Evolutionary conservation across 148 eudicot genomes (phyloP).

Genomic region (Arbutus unedo): DNA sequence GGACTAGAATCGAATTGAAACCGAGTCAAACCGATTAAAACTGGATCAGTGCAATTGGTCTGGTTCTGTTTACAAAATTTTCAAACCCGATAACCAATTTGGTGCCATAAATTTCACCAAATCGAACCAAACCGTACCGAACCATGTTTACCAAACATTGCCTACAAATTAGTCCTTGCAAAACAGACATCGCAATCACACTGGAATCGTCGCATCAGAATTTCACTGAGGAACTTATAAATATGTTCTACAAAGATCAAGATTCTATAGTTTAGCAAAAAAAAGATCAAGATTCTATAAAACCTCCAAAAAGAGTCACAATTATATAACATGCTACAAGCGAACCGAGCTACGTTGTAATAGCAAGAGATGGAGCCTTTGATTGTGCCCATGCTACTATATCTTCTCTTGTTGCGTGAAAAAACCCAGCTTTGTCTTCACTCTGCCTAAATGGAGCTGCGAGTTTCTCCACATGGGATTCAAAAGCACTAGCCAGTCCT

Average conservation of each 20-base stretch:
- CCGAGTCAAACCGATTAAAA: too few species aligned
- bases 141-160: too few species aligned
- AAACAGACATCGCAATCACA: not conserved
- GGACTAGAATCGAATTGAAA: too few species aligned
- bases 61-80: too few species aligned
- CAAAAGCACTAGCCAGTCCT: conserved; percentile 73
- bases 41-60: too few species aligned
- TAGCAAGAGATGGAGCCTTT: conserved; percentile 31
- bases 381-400: conserved; percentile 69
- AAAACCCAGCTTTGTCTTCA: conserved; percentile 72
- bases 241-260: not conserved
- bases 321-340: not conserved
- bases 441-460: conserved; percentile 70
- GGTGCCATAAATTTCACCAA: too few species aligned
- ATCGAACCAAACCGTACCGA: too few species aligned
- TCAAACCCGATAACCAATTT: too few species aligned
- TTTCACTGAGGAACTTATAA: not conserved
- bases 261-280: too few species aligned
- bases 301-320: not conserved
- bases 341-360: conserved; percentile 19
- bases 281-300: not conserved
- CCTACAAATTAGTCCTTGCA: not conserved
- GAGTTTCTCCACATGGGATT: conserved; percentile 61
- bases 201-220: not conserved
- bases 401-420: conserved; percentile 70